These are phyloP conservation scores for Claviceps capensis DNA, from an alignment of 2,329 filamentous ascomycete species.

Conservation along the genomic window DNA sequence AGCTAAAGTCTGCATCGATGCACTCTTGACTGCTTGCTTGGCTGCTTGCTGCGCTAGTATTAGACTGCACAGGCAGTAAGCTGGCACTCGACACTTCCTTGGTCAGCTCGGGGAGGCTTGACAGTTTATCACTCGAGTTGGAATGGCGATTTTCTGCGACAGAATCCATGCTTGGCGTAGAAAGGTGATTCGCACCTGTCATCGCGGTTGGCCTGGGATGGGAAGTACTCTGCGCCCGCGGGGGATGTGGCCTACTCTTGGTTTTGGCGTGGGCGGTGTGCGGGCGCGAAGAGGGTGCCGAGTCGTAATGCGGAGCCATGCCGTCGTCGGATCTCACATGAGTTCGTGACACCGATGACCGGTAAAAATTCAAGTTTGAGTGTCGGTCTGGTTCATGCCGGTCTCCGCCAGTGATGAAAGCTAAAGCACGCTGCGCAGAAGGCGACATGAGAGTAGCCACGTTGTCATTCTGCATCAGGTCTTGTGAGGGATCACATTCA, in stretches of 20 bases:
- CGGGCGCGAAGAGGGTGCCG: slow-evolving; percentile 26
- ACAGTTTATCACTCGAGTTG: slow-evolving; percentile 39
- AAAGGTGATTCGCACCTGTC: slow-evolving; percentile 10
- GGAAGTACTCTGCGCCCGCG: slow-evolving; percentile 34
- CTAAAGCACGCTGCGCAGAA: slow-evolving; percentile 34
- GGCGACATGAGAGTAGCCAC: slow-evolving; percentile 25
- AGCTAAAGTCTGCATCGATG: slow-evolving; percentile 26
- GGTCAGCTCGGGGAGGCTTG: slow-evolving; percentile 48
- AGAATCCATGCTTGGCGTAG: neutral
- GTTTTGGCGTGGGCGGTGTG: slow-evolving; percentile 39
- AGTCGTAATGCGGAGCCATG: slow-evolving; percentile 8
- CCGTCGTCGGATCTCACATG: slow-evolving; percentile 19
- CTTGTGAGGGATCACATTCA: slow-evolving; percentile 25
- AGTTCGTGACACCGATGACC: slow-evolving; percentile 18
- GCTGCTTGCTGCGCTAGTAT: slow-evolving; percentile 35
- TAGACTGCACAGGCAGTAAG: slow-evolving; percentile 44
- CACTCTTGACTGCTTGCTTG: slow-evolving; percentile 32
- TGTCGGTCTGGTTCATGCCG: slow-evolving; percentile 22
- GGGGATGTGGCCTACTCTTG: slow-evolving; percentile 28
- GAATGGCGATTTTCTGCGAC: slow-evolving; percentile 35
- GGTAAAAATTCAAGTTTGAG: slow-evolving; percentile 16
- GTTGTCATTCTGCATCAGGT: slow-evolving; percentile 14
- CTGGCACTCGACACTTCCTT: slow-evolving; percentile 47
- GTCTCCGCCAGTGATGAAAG: slow-evolving; percentile 30
- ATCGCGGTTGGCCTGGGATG: slow-evolving; percentile 23